These are phyloP conservation scores for Penicillium psychrosexuale DNA, from an alignment of 2,329 filamentous ascomycete genomes.

Conservation along the genomic window DNA sequence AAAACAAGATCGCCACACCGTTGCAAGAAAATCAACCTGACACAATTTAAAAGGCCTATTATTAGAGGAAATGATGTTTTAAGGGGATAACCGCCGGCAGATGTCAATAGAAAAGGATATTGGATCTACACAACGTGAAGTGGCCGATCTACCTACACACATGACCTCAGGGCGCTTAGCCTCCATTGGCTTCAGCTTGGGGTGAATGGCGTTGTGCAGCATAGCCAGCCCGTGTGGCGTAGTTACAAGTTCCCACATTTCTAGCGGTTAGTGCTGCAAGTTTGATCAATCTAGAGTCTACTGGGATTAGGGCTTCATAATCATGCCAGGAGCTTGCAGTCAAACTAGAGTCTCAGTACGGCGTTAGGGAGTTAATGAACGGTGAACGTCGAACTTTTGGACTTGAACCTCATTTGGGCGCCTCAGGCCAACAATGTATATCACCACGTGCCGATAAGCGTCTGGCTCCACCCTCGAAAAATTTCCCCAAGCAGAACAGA, in stretches of 20 bases:
- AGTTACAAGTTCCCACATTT: not conserved
- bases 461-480: conserved; percentile 38
- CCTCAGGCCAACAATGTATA: conserved; percentile 28
- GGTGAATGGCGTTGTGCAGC: conserved; percentile 1
- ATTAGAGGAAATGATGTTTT: not conserved
- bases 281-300: not conserved
- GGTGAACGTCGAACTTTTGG: not conserved
- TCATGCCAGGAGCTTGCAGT: not conserved
- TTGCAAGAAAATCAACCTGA: not conserved
- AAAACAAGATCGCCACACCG: conserved; percentile 1
- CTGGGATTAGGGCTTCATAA: not conserved
- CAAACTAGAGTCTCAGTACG: not conserved
- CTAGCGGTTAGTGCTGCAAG: not conserved
- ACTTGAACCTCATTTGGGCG: not conserved
- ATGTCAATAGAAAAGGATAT: not conserved
- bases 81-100: not conserved
- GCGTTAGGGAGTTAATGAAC: not conserved
- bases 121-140: not conserved
- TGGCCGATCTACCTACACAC: conserved; percentile 20
- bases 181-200: conserved; percentile 14
- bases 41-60: not conserved
- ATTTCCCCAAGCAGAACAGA: conserved; percentile 34
- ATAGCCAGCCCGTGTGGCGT: conserved; percentile 1
- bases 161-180: conserved; percentile 25
- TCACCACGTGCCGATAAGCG: conserved; percentile 45